Conservation (phyloP, 2,329 filamentous ascomycete genomes). For the Ploettnerulaceae sp. region DNA sequence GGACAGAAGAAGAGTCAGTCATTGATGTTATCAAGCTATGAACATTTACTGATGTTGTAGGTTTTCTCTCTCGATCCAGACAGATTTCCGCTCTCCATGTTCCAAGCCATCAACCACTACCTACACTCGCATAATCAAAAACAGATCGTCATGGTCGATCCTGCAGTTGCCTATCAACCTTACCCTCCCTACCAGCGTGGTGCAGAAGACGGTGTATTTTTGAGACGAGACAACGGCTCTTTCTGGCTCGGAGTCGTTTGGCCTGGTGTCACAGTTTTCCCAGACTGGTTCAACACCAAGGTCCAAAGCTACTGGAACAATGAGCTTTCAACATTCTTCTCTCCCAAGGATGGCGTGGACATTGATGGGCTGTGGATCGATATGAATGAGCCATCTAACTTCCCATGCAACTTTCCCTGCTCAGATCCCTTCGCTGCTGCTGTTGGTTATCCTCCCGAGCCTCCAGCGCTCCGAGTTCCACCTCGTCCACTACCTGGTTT, state of each 20-base stretch:
- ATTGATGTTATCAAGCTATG: background rate
- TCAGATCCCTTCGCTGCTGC: conserved; percentile 39
- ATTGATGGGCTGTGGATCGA: conserved; percentile 78
- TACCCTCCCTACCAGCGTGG: conserved; percentile 51
- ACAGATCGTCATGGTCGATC: conserved; percentile 76
- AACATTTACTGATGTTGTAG: conserved; percentile 13
- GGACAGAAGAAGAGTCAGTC: conserved; percentile 40
- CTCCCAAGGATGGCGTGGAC: conserved; percentile 58
- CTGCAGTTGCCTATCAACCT: conserved; percentile 49
- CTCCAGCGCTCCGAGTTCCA: conserved; percentile 57
- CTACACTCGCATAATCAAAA: conserved; percentile 64
- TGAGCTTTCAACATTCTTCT: conserved; percentile 63
- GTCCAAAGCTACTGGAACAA: conserved; percentile 64
- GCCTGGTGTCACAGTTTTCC: conserved; percentile 68
- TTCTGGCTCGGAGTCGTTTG: conserved; percentile 65
- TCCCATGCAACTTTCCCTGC: conserved; percentile 47
- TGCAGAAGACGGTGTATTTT: conserved; percentile 43
- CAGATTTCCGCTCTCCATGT: conserved; percentile 54
- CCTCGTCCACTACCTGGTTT: conserved; percentile 66
- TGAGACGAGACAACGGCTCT: conserved; percentile 50
- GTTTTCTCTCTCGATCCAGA: conserved; percentile 62
- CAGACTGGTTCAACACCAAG: conserved; percentile 67
- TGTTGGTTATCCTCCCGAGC: conserved; percentile 51
- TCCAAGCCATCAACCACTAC: conserved; percentile 61
- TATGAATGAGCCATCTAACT: conserved; percentile 54